Evolutionary conservation across 2,329 filamentous ascomycete species (phyloP).

Genomic region (Xylaria arbuscula): DNA sequence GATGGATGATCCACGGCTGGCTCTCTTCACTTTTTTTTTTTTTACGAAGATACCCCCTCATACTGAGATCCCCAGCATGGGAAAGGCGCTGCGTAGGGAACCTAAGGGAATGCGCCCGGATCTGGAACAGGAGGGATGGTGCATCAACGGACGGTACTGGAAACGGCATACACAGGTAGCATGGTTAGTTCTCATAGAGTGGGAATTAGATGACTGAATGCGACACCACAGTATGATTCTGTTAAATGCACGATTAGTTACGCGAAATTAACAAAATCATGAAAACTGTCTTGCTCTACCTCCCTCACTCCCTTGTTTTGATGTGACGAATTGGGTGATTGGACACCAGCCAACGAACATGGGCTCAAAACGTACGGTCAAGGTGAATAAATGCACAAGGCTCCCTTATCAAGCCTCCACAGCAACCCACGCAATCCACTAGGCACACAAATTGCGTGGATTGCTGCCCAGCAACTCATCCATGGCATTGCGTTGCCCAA

Average conservation of each 20-base stretch:
- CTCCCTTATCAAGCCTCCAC: too few species aligned
- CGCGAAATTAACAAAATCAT: slow-evolving; percentile 9
- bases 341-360: background rate
- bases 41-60: background rate
- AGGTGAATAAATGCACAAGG: too few species aligned
- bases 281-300: slow-evolving; percentile 2
- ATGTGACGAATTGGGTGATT: slow-evolving; percentile 9
- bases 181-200: background rate
- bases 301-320: background rate
- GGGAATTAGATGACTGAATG: background rate
- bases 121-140: background rate
- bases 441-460: too few species aligned
- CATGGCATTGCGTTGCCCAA: too few species aligned
- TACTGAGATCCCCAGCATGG: background rate
- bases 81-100: background rate
- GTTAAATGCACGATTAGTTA: slow-evolving; percentile 19
- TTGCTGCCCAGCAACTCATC: too few species aligned
- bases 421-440: too few species aligned
- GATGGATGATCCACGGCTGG: background rate
- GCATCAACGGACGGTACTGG: background rate
- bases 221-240: slow-evolving; percentile 2
- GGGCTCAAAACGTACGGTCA: background rate
- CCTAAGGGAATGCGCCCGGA: background rate
- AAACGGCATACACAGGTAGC: background rate
- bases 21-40: slow-evolving; percentile 1